phyloP scores from a whole-genome alignment of 1,284 basidiomycete species.

The Mycosarcoma mackinlayi region DNA sequence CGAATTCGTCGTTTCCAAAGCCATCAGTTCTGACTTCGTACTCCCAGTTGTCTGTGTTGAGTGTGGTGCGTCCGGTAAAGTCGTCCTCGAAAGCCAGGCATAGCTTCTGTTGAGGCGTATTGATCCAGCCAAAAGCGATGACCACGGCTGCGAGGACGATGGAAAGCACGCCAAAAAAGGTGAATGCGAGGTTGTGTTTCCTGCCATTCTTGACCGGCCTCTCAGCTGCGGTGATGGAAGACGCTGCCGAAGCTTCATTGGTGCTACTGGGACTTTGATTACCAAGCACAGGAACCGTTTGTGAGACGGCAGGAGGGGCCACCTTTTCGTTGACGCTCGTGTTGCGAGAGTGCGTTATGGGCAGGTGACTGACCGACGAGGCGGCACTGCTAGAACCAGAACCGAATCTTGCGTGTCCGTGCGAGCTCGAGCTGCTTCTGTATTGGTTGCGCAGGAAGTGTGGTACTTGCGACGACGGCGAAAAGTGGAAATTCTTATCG shows the following conservation, averaged over 20 bases:
- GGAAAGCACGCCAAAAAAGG: conserved; percentile 29
- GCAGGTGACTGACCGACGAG: conserved; percentile 22
- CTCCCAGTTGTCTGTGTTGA: conserved; percentile 71
- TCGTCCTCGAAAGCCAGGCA: conserved; percentile 29
- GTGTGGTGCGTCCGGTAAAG: conserved; percentile 16
- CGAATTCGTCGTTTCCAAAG: conserved; percentile 86
- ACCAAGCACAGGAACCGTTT: conserved; percentile 13
- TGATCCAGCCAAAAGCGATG: conserved; percentile 38
- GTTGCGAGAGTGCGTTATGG: conserved; percentile 13
- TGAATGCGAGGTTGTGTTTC: conserved; percentile 33
- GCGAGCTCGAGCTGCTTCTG: conserved; percentile 4
- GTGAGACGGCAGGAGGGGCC: not conserved
- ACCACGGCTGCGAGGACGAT: conserved; percentile 22
- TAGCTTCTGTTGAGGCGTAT: conserved; percentile 30
- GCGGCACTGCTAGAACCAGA: conserved; percentile 23
- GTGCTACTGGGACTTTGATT: not conserved
- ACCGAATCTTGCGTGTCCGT: conserved; percentile 10
- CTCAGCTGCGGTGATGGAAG: conserved; percentile 14
- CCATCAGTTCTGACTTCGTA: conserved; percentile 84
- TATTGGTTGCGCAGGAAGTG: conserved; percentile 36
- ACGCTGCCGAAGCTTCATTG: conserved; percentile 5
- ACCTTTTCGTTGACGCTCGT: conserved; percentile 19
- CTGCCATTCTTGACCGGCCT: conserved; percentile 10
- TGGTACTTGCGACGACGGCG: conserved; percentile 29
- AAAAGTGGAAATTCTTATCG: conserved; percentile 29